Evolutionary conservation across 2,329 filamentous ascomycete genomes (phyloP).

Genomic region (Fusarium sp.): DNA sequence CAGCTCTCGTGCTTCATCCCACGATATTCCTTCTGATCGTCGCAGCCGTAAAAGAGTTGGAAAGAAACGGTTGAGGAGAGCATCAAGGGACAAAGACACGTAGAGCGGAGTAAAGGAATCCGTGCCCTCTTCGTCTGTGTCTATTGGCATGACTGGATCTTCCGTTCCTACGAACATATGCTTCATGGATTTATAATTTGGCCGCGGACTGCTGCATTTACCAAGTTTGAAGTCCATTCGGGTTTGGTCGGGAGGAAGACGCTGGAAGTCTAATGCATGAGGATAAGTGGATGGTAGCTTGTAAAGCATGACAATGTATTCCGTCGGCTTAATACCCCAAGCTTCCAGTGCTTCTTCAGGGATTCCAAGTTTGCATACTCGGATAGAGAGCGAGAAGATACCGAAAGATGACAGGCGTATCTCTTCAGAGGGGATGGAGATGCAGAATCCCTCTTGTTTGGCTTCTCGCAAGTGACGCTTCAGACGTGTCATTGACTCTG

Average conservation of each 20-base stretch:
- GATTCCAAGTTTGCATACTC: slow-evolving; percentile 74
- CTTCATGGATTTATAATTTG: slow-evolving; percentile 64
- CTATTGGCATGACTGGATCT: neutral
- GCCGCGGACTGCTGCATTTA: slow-evolving; percentile 77
- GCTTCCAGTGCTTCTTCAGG: slow-evolving; percentile 79
- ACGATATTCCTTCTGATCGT: slow-evolving; percentile 60
- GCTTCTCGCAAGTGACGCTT: slow-evolving; percentile 58
- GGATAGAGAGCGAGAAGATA: slow-evolving; percentile 73
- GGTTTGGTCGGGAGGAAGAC: slow-evolving; percentile 49
- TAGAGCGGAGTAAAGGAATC: slow-evolving; percentile 60
- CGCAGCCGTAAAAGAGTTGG: slow-evolving; percentile 70
- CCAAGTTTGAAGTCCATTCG: slow-evolving; percentile 70
- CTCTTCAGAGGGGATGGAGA: slow-evolving; percentile 68
- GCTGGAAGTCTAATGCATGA: slow-evolving; percentile 62
- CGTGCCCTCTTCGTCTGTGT: neutral
- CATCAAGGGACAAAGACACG: slow-evolving; percentile 75
- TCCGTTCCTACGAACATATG: slow-evolving; percentile 33
- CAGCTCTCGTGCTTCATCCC: slow-evolving; percentile 57
- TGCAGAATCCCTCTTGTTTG: slow-evolving; percentile 73
- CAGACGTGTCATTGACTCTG: slow-evolving; percentile 13
- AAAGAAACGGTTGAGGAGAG: slow-evolving; percentile 69
- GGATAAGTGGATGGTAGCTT: slow-evolving; percentile 71
- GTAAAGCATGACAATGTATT: slow-evolving; percentile 80
- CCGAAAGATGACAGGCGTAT: slow-evolving; percentile 48
- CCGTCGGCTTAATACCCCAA: slow-evolving; percentile 73